Evolutionary conservation across 805 yeast genomes (phyloP).

Genomic region (Ogataea nonfermentans): DNA sequence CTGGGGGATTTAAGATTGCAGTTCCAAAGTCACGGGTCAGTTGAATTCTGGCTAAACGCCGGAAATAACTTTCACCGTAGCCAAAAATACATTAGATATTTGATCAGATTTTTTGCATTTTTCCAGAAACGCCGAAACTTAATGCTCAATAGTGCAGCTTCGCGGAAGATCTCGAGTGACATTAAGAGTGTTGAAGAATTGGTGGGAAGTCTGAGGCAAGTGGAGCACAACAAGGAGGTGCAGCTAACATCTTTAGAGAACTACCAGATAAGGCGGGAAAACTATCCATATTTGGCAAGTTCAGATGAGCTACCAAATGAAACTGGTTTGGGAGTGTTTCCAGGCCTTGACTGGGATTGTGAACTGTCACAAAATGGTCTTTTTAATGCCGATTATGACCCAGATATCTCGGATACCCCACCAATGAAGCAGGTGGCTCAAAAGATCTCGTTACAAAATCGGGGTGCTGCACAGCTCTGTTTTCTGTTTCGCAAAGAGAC

Average conservation of each 20-base stretch:
- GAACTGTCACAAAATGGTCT: too few species aligned
- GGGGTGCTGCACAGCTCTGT: neutral
- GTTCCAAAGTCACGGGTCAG: constrained; percentile 15
- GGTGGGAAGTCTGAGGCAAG: too few species aligned
- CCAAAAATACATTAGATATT: constrained; percentile 11
- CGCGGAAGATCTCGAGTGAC: too few species aligned
- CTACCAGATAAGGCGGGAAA: neutral
- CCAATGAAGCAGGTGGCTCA: too few species aligned
- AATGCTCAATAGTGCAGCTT: too few species aligned
- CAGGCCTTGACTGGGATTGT: too few species aligned
- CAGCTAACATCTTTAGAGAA: neutral
- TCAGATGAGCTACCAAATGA: too few species aligned
- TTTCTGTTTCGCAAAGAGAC: constrained; percentile 7
- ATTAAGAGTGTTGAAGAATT: too few species aligned
- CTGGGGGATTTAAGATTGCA: constrained; percentile 17
- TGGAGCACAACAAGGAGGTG: neutral
- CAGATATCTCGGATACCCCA: neutral
- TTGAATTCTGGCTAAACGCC: constrained; percentile 2
- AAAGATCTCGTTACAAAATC: too few species aligned
- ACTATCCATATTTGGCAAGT: neutral
- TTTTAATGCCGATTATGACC: too few species aligned
- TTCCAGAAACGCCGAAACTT: constrained; percentile 17
- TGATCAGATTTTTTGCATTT: constrained; percentile 16
- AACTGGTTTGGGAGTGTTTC: too few species aligned
- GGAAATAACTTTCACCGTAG: neutral